A percentile compares a stretch with the other conserved stretches of the same genome.
Evolutionary conservation across 1,139 yeast genomes (phyloP).

Genomic region (Pichia sp.): DNA sequence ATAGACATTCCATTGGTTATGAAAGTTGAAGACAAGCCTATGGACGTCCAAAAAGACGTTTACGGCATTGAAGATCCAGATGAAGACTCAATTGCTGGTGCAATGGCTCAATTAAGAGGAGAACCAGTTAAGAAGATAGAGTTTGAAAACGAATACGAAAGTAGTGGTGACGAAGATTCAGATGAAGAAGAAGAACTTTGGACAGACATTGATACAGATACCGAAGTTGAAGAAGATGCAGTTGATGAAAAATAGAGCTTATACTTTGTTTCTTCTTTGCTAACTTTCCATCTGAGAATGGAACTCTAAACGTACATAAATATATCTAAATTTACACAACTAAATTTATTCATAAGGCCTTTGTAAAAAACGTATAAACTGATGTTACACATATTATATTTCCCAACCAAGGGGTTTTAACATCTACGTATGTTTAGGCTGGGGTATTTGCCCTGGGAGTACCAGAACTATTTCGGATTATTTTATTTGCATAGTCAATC

Average conservation of each 20-base stretch:
- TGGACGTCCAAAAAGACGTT: constrained; percentile 38
- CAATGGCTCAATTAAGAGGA: constrained; percentile 59
- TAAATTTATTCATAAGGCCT: background rate
- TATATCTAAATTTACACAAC: background rate
- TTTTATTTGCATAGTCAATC: constrained; percentile 77
- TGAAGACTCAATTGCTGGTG: constrained; percentile 63
- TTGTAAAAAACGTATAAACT: background rate
- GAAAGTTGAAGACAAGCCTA: constrained; percentile 53
- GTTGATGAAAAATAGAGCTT: constrained; percentile 5
- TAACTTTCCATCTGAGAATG: background rate
- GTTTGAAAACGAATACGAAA: constrained; percentile 34
- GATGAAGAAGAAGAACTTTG: constrained; percentile 48
- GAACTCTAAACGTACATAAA: background rate
- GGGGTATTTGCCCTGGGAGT: constrained; percentile 16
- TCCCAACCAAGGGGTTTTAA: background rate
- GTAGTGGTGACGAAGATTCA: constrained; percentile 38
- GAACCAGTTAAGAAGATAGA: constrained; percentile 38
- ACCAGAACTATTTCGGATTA: constrained; percentile 32
- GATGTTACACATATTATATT: background rate
- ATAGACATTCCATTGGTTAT: constrained; percentile 62
- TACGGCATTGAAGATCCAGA: constrained; percentile 65
- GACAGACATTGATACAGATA: constrained; percentile 35
- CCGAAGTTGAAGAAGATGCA: constrained; percentile 32
- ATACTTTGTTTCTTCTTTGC: background rate
- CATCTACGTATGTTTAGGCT: constrained; percentile 1